Conservation (phyloP, 2,329 filamentous ascomycete genomes). For the Trichoderma simmonsii region DNA sequence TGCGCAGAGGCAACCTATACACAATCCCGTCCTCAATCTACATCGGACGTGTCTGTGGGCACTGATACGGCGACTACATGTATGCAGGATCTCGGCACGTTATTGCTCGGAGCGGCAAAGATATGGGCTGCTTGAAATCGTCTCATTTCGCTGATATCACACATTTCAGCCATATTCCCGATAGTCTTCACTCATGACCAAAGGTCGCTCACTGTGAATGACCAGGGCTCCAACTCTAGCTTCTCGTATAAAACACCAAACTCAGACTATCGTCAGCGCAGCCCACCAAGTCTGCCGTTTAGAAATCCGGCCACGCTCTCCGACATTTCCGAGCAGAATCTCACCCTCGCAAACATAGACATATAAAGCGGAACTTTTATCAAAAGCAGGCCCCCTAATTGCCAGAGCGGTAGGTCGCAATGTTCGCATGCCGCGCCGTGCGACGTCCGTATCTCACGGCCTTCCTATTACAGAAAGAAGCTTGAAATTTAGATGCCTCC, state of each 20-base stretch:
- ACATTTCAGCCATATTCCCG: not conserved
- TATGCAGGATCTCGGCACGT: not conserved
- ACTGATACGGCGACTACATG: not conserved
- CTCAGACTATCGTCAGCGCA: not conserved
- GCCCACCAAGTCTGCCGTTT: not conserved
- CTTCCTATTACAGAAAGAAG: slow-evolving; percentile 13
- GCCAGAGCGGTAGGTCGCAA: not conserved
- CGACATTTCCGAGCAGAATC: not conserved
- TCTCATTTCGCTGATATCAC: not conserved
- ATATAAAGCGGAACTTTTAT: not conserved
- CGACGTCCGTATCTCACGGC: not conserved
- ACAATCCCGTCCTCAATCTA: not conserved
- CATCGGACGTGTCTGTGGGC: not conserved
- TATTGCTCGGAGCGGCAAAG: not conserved
- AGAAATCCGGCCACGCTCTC: not conserved
- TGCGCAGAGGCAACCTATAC: not conserved
- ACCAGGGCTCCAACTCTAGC: not conserved
- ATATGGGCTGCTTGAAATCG: not conserved
- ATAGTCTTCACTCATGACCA: not conserved
- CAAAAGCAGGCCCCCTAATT: not conserved
- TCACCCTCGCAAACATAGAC: not conserved
- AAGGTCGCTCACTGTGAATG: not conserved
- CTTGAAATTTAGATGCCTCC: not conserved
- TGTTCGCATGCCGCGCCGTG: not conserved
- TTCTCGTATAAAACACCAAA: not conserved